Conservation (phyloP, 257 asterid species). For the Petrea volubilis region DNA sequence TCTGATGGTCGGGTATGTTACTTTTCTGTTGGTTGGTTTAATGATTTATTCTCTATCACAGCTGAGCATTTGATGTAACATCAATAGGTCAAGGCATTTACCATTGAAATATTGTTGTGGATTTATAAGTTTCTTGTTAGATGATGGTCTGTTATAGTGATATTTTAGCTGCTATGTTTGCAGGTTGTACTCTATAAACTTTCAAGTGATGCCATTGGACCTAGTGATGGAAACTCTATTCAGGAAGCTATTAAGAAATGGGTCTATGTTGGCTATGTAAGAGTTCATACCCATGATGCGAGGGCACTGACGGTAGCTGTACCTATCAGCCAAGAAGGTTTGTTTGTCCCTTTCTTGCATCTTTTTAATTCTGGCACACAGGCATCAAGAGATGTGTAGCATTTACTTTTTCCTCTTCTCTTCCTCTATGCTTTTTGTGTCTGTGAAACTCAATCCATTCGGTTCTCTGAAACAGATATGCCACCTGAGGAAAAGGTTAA, state of each 20-base stretch:
- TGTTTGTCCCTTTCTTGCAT: background rate
- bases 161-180: conserved; percentile 4
- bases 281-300: conserved; percentile 94
- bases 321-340: conserved; percentile 89
- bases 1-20: conserved; percentile 92
- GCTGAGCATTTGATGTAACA: background rate
- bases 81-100: background rate
- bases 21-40: background rate
- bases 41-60: background rate
- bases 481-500: conserved; percentile 53
- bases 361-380: background rate
- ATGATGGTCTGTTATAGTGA: background rate
- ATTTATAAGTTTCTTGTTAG: background rate
- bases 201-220: conserved; percentile 11
- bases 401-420: background rate
- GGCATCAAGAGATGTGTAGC: background rate
- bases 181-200: conserved; percentile 69
- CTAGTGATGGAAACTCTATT: conserved; percentile 42
- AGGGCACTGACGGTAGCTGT: conserved; percentile 87
- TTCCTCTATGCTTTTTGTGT: background rate
- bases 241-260: conserved; percentile 60
- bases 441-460: background rate
- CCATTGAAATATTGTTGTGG: background rate
- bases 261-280: conserved; percentile 71
- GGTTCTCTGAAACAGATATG: conserved; percentile 43